Base-by-base conservation (phyloP, 352 stramenopile genomes). In the Phytophthora quininea region DNA sequence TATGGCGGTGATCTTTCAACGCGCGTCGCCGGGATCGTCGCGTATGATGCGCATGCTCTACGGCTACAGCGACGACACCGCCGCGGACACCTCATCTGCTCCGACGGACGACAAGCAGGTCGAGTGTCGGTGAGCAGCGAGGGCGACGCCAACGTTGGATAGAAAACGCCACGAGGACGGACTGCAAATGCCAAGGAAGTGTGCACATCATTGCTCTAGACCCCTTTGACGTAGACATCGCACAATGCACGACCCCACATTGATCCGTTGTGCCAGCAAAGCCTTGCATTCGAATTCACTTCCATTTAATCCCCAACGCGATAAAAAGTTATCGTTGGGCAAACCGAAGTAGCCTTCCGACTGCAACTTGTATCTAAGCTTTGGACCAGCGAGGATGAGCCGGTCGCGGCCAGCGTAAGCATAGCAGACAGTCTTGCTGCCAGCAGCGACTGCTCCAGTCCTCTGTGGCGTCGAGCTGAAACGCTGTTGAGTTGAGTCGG, bases 21-120 rank as follows among this genome's bases (percentile, higher is more conserved):
- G 46, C 35, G 67, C 76, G 33, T 65, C 83, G 60, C 71, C 61
- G 15, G 73, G 86, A 67, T 86, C 76, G 55, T 75, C 62, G 35
- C 65, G 63, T 45, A 50, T 89, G 54, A 77, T 83, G 71, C 77
- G 72, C 35, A 72, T 82, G 47, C 69, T 93, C 31, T 92, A 86
- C 69, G 85, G 85, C 11, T 74, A 79, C 63, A 72, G 60, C 56
- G 49, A 63, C 45, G 49, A 70, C 58, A 27, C 37, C 52, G 14
- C 60, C 42, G 45, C 64, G 60, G 59, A 24, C 19, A 24, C 19
- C 19, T 24, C 15, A 35, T 19, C 50, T 29, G 0, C 27, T 43
- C 29, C 38, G 11, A 33, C 50, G 51, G 32, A 58, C 31, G 56
- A 71, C 56, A 49, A 68, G 52, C 40, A 37, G n/a, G 29, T 42